Conservation (phyloP, 2,329 filamentous ascomycete genomes). For the Immersiporthe knoxdaviesiana region DNA sequence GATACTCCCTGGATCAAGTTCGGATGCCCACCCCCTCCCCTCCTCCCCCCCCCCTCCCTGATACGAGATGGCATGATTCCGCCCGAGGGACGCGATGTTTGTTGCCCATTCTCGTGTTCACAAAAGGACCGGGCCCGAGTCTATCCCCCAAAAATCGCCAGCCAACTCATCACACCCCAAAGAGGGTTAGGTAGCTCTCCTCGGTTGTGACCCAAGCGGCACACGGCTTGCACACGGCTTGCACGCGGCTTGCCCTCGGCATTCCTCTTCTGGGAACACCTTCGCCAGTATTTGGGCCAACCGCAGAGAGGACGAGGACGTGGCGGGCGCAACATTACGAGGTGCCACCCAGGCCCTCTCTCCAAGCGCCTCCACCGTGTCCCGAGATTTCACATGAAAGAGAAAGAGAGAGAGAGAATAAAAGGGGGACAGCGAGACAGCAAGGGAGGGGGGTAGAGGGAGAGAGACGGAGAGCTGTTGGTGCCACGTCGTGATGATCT, state of each 20-base stretch:
- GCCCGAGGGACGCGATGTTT: not conserved
- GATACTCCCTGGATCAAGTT: not conserved
- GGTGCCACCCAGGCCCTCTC: slow-evolving; percentile 2
- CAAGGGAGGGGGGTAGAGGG: too few relatives aligned
- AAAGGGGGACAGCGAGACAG: too few relatives aligned
- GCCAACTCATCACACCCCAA: not conserved
- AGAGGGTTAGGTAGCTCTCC: too few relatives aligned
- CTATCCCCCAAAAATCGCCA: not conserved
- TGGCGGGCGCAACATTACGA: not conserved
- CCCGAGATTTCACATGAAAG: not conserved
- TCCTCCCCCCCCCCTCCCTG: not conserved
- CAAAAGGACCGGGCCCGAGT: slow-evolving; percentile 5
- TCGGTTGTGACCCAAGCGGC: not conserved
- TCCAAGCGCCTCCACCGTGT: not conserved
- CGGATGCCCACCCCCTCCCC: not conserved
- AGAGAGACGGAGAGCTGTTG: not conserved
- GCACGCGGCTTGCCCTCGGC: not conserved
- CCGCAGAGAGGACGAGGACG: not conserved
- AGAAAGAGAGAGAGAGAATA: not conserved
- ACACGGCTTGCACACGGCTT: not conserved
- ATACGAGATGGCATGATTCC: not conserved
- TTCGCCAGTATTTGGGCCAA: not conserved
- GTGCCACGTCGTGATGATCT: slow-evolving; percentile 4
- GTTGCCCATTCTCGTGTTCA: not conserved
- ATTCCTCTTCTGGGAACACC: slow-evolving; percentile 1